Conservation (phyloP, 2,329 filamentous ascomycete genomes). For the Sarocladium kiliense region DNA sequence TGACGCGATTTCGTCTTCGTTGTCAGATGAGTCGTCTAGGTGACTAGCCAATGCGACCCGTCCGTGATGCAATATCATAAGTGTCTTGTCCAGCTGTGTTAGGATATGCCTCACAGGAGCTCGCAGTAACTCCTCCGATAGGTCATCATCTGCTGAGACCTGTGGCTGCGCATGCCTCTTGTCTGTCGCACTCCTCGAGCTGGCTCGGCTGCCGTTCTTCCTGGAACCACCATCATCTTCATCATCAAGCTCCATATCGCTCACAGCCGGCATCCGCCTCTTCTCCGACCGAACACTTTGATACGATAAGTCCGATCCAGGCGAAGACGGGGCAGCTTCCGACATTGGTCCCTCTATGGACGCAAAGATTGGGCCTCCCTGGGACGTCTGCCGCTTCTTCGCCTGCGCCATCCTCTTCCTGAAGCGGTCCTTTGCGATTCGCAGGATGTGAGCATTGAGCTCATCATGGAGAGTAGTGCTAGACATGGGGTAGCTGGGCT, state of each 20-base stretch:
- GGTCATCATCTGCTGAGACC: slow-evolving; percentile 65
- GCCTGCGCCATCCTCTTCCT: slow-evolving; percentile 17
- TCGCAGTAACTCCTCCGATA: slow-evolving; percentile 57
- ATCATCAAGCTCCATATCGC: slow-evolving; percentile 2
- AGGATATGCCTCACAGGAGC: slow-evolving; percentile 69
- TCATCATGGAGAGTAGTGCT: slow-evolving; percentile 65
- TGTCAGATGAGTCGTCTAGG: slow-evolving; percentile 32
- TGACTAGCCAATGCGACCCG: slow-evolving; percentile 44
- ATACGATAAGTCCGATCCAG: neutral
- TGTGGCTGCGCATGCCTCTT: slow-evolving; percentile 28
- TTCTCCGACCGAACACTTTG: neutral
- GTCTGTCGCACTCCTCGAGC: neutral
- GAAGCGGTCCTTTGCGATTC: slow-evolving; percentile 63
- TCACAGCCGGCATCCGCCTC: neutral
- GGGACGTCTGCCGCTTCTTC: slow-evolving; percentile 10
- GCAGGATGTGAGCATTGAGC: slow-evolving; percentile 60
- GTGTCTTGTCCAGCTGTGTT: slow-evolving; percentile 60
- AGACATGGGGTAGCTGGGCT: slow-evolving; percentile 28
- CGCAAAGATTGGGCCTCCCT: neutral
- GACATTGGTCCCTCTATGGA: slow-evolving; percentile 3
- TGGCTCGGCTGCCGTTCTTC: neutral
- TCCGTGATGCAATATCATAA: slow-evolving; percentile 65
- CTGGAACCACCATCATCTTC: slow-evolving; percentile 12
- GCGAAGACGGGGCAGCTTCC: neutral
- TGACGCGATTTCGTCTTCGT: neutral